phyloP scores from a whole-genome alignment of 1,284 basidiomycete species.

The Malassezia dermatis region DNA sequence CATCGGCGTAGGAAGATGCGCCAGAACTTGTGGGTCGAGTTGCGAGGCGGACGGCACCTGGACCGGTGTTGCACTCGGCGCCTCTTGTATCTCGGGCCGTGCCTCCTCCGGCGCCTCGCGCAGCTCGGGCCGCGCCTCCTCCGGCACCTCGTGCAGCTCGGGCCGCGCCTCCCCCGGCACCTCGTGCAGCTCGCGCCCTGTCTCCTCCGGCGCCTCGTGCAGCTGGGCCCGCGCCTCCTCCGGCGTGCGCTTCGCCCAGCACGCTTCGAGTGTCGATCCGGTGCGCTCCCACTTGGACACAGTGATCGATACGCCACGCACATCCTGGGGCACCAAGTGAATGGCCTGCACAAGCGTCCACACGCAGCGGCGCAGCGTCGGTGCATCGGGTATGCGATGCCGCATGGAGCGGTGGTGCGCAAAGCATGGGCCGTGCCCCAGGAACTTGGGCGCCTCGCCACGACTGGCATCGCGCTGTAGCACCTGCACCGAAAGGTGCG shows the following conservation, averaged over 20 bases:
- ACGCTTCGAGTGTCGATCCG: conserved; percentile 20
- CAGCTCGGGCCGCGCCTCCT: background rate
- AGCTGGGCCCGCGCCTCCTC: background rate
- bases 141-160: background rate
- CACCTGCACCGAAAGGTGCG: conserved; percentile 62
- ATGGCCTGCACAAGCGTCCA: conserved; percentile 66
- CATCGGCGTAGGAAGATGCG: conserved; percentile 25
- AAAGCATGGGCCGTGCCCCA: conserved; percentile 83
- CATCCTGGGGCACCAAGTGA: conserved; percentile 67
- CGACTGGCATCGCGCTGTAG: conserved; percentile 79
- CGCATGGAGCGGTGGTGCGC: conserved; percentile 65
- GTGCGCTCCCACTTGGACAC: conserved; percentile 65
- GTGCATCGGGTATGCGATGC: conserved; percentile 50
- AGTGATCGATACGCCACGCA: conserved; percentile 86
- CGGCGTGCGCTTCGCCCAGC: conserved; percentile 1
- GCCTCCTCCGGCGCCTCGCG: conserved; percentile 4
- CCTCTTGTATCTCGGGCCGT: background rate
- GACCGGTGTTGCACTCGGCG: conserved; percentile 22
- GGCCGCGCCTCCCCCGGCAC: conserved; percentile 5
- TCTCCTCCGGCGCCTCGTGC: conserved; percentile 4
- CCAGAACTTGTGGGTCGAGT: conserved; percentile 27
- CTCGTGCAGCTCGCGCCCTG: background rate
- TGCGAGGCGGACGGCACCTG: conserved; percentile 35
- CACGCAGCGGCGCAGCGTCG: conserved; percentile 71
- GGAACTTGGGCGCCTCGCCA: conserved; percentile 86